A percentile compares a stretch with the other conserved stretches of the same genome.
Evolutionary conservation across 768 basidiomycete species (phyloP).

Genomic region (Termitomyces sp.): DNA sequence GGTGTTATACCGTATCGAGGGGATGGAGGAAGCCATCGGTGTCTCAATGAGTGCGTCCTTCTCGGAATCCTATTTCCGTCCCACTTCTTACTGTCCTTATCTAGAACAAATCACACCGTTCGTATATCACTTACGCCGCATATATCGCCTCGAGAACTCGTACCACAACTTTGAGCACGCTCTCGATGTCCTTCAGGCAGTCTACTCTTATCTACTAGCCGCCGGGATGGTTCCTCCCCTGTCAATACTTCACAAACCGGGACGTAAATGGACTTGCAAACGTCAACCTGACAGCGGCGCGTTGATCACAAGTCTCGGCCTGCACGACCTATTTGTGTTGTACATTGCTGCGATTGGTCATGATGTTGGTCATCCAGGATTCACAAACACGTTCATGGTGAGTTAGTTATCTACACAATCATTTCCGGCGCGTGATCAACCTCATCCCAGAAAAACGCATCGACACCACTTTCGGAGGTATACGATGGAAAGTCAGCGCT

Average conservation of each 20-base stretch:
- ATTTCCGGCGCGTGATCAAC: not conserved
- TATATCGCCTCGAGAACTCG: slow-evolving; percentile 87
- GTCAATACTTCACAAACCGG: slow-evolving; percentile 54
- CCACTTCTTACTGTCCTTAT: slow-evolving; percentile 11
- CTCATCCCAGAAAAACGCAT: slow-evolving; percentile 84
- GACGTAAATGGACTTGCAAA: slow-evolving; percentile 37
- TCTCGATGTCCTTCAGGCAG: slow-evolving; percentile 92
- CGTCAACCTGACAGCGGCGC: slow-evolving; percentile 34
- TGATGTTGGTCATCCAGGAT: slow-evolving; percentile 95
- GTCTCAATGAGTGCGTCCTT: slow-evolving; percentile 53
- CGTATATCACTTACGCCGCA: slow-evolving; percentile 82
- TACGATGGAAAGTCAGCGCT: slow-evolving; percentile 89
- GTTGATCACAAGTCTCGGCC: slow-evolving; percentile 44
- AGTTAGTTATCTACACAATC: slow-evolving; percentile 29
- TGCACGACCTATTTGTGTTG: slow-evolving; percentile 78
- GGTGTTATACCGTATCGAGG: slow-evolving; percentile 74
- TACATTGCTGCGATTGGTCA: slow-evolving; percentile 95
- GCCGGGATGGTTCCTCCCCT: slow-evolving; percentile 82
- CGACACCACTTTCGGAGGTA: slow-evolving; percentile 81
- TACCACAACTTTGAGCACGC: slow-evolving; percentile 99
- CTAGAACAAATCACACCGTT: slow-evolving; percentile 77
- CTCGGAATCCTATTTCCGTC: slow-evolving; percentile 12
- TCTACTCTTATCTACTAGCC: slow-evolving; percentile 77
- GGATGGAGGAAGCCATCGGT: slow-evolving; percentile 57
- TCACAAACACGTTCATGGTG: slow-evolving; percentile 93